Evolutionary conservation across 2,329 filamentous ascomycete species (phyloP).

Genomic region (Beauveria sp.): DNA sequence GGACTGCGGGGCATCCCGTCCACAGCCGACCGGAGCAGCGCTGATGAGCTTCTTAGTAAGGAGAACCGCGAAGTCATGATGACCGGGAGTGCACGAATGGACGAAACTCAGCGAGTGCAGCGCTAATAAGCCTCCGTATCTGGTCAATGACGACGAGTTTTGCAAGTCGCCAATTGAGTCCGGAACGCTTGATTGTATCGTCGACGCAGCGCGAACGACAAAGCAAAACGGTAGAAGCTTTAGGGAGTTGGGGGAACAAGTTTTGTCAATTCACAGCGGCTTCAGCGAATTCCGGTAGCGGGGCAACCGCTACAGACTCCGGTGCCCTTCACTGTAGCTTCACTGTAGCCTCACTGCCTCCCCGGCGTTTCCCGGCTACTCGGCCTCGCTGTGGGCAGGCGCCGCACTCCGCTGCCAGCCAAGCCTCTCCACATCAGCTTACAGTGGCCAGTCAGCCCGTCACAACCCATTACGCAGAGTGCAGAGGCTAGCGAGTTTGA

Average conservation of each 20-base stretch:
- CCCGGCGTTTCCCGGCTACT: conserved; percentile 12
- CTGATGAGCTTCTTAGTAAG: conserved; percentile 1
- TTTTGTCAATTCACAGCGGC: neutral
- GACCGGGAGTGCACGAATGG: neutral
- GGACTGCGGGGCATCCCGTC: conserved; percentile 11
- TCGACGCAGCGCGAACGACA: neutral
- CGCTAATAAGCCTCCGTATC: neutral
- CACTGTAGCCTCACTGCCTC: neutral
- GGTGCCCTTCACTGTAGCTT: neutral
- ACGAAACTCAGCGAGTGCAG: neutral
- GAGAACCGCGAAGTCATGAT: neutral
- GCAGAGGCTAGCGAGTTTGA: neutral
- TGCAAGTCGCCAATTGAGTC: neutral
- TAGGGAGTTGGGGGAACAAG: neutral
- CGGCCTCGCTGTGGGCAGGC: neutral
- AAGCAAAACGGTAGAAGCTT: neutral
- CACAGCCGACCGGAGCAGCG: conserved; percentile 7
- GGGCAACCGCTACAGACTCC: neutral
- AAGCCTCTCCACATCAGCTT: conserved; percentile 6
- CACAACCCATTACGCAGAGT: conserved; percentile 1
- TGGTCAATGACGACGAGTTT: neutral
- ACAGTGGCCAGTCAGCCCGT: neutral
- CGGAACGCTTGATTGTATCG: neutral
- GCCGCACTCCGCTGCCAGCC: conserved; percentile 1
- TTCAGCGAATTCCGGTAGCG: conserved; percentile 7